Base-by-base conservation (phyloP, 2,329 filamentous ascomycete genomes). In the Penicillium sp. region DNA sequence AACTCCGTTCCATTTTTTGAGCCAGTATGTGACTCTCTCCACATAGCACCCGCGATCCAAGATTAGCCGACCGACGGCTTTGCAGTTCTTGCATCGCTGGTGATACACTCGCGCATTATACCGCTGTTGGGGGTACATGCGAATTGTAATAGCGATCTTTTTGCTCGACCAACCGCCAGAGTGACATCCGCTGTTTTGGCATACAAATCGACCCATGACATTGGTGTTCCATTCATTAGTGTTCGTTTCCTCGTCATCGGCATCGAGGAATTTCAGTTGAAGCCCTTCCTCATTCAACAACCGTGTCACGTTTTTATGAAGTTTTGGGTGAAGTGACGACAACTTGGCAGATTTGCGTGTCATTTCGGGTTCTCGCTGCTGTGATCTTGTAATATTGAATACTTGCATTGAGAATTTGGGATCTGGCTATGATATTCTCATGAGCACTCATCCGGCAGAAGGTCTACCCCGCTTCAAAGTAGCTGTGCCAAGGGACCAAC, bases 231-330 rank as follows among this genome's bases (percentile, higher is more conserved):
- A 16, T 27, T 44, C 37, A 23, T 45, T 22, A 30, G 39, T 43
- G 30, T 37, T 37, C 34, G 28, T 29, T 22, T 35, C 22, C 15
- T 45, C 39, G 36, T 45, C 40, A 35, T 48, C 34, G 20, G 29
- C 28, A 34, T 39, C 16, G 23, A 39, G 35, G 26, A 48, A 45
- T 28, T 45, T 30, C 22, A 44, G 13, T 35, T 38, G 28, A 30
- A 50, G 44, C 22, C 41, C 39, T 45, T 45, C 47, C 31, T 34
- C 37, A 28, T 42, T 36, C 32, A 50, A 39, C 29, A 47, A 29
- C 30, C 9, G 41, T 41, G 39, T 33, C 35, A 50, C 39, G 15
- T 45, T 31, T 16, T 47, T 31, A 37, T 50, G 47, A 39, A 50
- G 47, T 20, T 39, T 39, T 44, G 42, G 39, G 32, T 47, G 41